Conservation (phyloP, 2,329 filamentous ascomycete species). For the Aphanocladium album region DNA sequence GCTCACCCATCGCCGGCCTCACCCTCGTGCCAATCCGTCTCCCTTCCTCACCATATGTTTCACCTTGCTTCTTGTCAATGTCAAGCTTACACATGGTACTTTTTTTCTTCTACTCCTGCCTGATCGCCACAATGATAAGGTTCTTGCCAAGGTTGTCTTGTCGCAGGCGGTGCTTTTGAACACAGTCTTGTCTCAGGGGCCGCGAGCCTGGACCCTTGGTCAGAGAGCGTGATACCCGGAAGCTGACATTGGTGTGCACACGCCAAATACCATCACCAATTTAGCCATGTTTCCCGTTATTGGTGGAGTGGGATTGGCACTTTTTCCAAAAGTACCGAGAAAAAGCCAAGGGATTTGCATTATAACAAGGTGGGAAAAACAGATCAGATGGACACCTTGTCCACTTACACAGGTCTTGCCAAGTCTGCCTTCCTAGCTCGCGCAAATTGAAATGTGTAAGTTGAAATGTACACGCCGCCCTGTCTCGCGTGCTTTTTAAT, state of each 20-base stretch:
- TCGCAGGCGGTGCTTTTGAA: neutral
- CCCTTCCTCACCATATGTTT: slow-evolving; percentile 1
- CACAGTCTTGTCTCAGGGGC: slow-evolving; percentile 8
- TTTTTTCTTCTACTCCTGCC: neutral
- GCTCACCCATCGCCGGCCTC: neutral
- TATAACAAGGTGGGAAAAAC: neutral
- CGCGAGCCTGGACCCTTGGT: slow-evolving; percentile 3
- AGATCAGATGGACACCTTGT: slow-evolving; percentile 7
- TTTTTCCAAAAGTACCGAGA: neutral
- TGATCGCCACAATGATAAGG: slow-evolving; percentile 4
- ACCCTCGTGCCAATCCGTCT: slow-evolving; percentile 3
- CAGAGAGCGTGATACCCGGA: neutral
- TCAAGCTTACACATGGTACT: neutral
- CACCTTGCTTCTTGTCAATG: neutral
- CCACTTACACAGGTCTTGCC: slow-evolving; percentile 11
- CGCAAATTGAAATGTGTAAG: neutral
- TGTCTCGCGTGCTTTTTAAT: neutral
- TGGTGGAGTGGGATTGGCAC: neutral
- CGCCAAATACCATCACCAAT: neutral
- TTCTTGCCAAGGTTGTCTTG: slow-evolving; percentile 10
- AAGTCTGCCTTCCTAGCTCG: neutral
- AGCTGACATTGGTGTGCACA: neutral
- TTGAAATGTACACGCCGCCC: slow-evolving; percentile 5
- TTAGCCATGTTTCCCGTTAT: neutral
- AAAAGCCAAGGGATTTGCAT: neutral